These are phyloP conservation scores for Tulasnella sp. DNA, from an alignment of 768 basidiomycete genomes.

Conservation along the genomic window DNA sequence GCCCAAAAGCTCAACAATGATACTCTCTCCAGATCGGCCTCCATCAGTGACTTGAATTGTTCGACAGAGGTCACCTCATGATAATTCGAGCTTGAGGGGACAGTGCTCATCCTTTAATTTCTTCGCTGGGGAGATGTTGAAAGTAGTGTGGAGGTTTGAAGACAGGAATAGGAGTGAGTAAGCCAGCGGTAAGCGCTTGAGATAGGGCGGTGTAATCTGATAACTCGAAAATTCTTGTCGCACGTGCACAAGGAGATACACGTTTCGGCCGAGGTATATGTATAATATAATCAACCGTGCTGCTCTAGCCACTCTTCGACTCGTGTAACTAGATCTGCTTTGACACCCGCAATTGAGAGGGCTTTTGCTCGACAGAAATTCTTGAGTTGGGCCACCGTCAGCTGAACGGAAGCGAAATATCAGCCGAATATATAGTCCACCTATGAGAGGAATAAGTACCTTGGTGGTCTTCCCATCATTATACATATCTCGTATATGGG, in stretches of 20 bases:
- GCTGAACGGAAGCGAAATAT: constrained; percentile 30
- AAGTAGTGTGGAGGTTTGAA: background rate
- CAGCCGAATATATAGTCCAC: background rate
- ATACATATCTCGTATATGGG: constrained; percentile 60
- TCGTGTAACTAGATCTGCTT: constrained; percentile 59
- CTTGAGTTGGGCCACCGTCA: constrained; percentile 71
- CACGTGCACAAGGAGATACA: too few relatives aligned
- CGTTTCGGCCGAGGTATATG: too few relatives aligned
- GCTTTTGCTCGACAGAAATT: constrained; percentile 68
- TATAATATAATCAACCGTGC: constrained; percentile 19
- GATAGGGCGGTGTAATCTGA: background rate
- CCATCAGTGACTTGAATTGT: constrained; percentile 66
- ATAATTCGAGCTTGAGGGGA: background rate
- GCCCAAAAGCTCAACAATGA: constrained; percentile 94
- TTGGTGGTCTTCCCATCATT: constrained; percentile 52
- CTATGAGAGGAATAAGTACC: constrained; percentile 33
- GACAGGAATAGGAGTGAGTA: background rate
- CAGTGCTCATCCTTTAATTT: background rate
- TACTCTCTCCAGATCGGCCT: constrained; percentile 63
- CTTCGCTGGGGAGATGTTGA: background rate
- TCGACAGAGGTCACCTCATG: constrained; percentile 45
- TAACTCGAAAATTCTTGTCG: background rate
- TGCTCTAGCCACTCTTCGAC: constrained; percentile 51
- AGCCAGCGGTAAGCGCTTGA: background rate
- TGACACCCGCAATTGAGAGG: constrained; percentile 52